Base-by-base conservation (phyloP, 2,329 filamentous ascomycete genomes). In the Alternaria solani region DNA sequence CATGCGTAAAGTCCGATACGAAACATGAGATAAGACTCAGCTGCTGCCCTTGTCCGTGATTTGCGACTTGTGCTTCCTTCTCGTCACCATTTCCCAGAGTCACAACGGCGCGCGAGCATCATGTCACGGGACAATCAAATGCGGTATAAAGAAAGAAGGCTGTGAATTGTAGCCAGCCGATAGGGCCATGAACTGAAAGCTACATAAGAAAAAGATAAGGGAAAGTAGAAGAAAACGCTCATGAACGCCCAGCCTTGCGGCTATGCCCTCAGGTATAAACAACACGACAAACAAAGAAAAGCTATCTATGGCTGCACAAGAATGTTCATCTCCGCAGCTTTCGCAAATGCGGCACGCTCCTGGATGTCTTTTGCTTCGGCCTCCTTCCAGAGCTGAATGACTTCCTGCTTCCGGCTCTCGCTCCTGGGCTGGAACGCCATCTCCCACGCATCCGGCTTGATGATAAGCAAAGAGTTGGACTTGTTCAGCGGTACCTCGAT, bases 361-460 rank as follows among this genome's bases (percentile, higher is more conserved):
- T 70, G 71, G 16, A 62, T 55, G 54, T 81, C 80, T 48, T 75
- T 70, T 4, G 69, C 72, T 56, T 82, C 76, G 5, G 76, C 76
- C 39, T 71, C 69, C 51, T 72, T 70, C 77, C 77, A 79, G 20
- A 74, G 65, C 28, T 69, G 65, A 12, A 73, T 65, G 2, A 76
- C 63, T 36, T 75, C 66, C 12, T 64, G 65, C 62, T 67, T 78
- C 25, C 82, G 77, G 7, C 65, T 67, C 51, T 77, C 76, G 51
- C 80, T 84, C 49, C 85, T 75, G 5, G 84, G 82, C 72, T 85
- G 81, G 55, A 86, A 86, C 1, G 76, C 79, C 83, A 87, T 85
- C 70, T 85, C 75, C 67, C 85, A 87, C 0, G 81, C 79, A 61
- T 86, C 83, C 1, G 85, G 85, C 77, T 86, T 86, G 75, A 86